Percentiles rank a stretch among this genome's conserved stretches.
phyloP scores from a whole-genome alignment of 1,284 basidiomycete species.

The Ustilago xerochloae region DNA sequence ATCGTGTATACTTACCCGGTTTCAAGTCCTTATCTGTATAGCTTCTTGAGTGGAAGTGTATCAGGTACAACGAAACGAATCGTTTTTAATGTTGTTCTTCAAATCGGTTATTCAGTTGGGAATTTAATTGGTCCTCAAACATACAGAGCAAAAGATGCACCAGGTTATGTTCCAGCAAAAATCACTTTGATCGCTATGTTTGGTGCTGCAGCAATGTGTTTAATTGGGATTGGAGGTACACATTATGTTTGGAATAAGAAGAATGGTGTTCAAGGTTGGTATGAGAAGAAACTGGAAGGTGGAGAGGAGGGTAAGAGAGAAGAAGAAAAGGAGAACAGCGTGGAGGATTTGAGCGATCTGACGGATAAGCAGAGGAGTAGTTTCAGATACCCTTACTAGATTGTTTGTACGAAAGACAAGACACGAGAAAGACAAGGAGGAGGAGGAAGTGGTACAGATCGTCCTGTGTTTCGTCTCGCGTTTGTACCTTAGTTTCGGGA shows the following conservation, averaged over 20 bases:
- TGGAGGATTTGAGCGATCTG: slow-evolving; percentile 61
- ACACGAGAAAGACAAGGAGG: not conserved
- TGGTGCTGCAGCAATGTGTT: slow-evolving; percentile 37
- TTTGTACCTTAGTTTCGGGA: no score
- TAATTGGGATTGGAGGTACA: slow-evolving; percentile 36
- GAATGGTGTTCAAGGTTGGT: slow-evolving; percentile 5
- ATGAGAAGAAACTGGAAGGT: not conserved
- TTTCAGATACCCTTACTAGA: slow-evolving; percentile 66
- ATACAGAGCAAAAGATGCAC: slow-evolving; percentile 46
- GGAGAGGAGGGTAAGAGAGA: not conserved
- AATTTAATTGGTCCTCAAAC: slow-evolving; percentile 64
- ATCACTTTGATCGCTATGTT: slow-evolving; percentile 63
- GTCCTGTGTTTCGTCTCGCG: no score
- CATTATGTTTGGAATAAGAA: slow-evolving; percentile 61
- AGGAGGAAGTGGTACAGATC: not conserved
- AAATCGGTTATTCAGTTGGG: slow-evolving; percentile 59
- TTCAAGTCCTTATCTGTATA: slow-evolving; percentile 46
- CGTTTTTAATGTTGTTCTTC: slow-evolving; percentile 56
- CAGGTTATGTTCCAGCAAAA: slow-evolving; percentile 61
- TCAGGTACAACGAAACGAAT: slow-evolving; percentile 64
- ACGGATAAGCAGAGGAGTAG: slow-evolving; percentile 63
- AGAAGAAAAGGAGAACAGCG: slow-evolving; percentile 18
- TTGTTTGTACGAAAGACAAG: not conserved
- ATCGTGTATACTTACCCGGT: slow-evolving; percentile 34
- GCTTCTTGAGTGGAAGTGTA: slow-evolving; percentile 43